Base-by-base conservation (phyloP, 345 rosid species). In the Citrus unshiu region DNA sequence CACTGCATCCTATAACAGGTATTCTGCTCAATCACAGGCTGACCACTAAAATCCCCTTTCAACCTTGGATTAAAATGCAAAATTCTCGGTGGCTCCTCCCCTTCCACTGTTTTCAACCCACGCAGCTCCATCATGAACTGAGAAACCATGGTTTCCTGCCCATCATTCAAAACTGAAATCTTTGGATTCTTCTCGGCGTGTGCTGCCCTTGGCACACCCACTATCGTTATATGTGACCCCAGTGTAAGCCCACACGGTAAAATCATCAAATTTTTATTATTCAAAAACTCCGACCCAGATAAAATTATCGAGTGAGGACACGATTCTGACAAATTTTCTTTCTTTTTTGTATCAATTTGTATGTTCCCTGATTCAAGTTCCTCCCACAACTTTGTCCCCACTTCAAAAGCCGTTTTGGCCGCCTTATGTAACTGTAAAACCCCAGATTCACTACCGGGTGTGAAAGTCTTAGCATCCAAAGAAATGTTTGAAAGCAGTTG, bases 1-100 rank as follows among this genome's bases (percentile, higher is more conserved):
- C 98, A 95, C 68, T 95, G 98, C 98, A 92, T 92, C 72, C 98
- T 85, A 69, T 92, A 95, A 66, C 98, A 95, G 80, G 96, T 95
- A 81, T 95, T 95, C 91, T 87, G 97, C 83, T 95, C 98, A 82
- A 95, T 95, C 71, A 93, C 96, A 4, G 98, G 95, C 80, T 83
- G 87, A 16, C 78, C 81, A 61, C 97, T 93, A 94, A 98, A 95
- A 83, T 95, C 98, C 40, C 98, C 98, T 43, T 87, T 95, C 12
- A 95, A 81, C 89, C 98, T 88, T 12, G 98, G 97, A 75, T 95
- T 95, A 62, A 95, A 93, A 83, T 93, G 98, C 77, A 95, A 79
- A 78, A 95, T 87, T 87, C 93, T 82, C 7, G 98, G 98, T n/a
- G 98, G 98, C 62, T 93, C 98, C 88, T 95, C 98, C 12, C 98